Conservation (phyloP, 2,329 filamentous ascomycete genomes). For the Westerdykella sp. region DNA sequence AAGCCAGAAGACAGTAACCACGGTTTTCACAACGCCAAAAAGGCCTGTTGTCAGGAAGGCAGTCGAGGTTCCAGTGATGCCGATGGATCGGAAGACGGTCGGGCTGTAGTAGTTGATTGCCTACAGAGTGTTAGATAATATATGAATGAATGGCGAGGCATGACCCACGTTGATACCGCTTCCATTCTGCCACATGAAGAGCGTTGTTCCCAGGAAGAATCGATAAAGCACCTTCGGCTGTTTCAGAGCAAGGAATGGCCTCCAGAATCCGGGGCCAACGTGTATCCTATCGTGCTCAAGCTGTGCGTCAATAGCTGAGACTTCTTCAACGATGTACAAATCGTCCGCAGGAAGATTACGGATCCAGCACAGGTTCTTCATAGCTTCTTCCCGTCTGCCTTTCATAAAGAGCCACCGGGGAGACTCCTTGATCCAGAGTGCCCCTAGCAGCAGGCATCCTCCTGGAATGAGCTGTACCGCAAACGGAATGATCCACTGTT, state of each 20-base stretch:
- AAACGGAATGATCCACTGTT: conserved; percentile 48
- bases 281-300: conserved; percentile 57
- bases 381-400: conserved; percentile 36
- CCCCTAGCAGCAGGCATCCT: conserved; percentile 48
- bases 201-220: conserved; percentile 64
- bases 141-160: conserved; percentile 37
- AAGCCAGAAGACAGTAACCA: conserved; percentile 62
- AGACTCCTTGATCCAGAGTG: conserved; percentile 41
- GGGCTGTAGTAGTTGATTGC: conserved; percentile 65
- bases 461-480: conserved; percentile 62
- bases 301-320: conserved; percentile 63
- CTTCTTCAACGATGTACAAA: conserved; percentile 67
- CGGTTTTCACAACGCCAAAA: conserved; percentile 70
- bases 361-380: conserved; percentile 54
- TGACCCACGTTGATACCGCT: conserved; percentile 66
- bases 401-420: conserved; percentile 43
- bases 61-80: conserved; percentile 54
- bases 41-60: conserved; percentile 65
- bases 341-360: conserved; percentile 52
- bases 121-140: neutral
- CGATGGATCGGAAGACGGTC: conserved; percentile 61
- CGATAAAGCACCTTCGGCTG: conserved; percentile 57
- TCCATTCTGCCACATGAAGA: conserved; percentile 77
- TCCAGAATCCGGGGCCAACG: conserved; percentile 68
- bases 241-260: conserved; percentile 35